Base-by-base conservation (phyloP, 225 moss, liverwort and hornwort species). In the Lunularia cruciata region DNA sequence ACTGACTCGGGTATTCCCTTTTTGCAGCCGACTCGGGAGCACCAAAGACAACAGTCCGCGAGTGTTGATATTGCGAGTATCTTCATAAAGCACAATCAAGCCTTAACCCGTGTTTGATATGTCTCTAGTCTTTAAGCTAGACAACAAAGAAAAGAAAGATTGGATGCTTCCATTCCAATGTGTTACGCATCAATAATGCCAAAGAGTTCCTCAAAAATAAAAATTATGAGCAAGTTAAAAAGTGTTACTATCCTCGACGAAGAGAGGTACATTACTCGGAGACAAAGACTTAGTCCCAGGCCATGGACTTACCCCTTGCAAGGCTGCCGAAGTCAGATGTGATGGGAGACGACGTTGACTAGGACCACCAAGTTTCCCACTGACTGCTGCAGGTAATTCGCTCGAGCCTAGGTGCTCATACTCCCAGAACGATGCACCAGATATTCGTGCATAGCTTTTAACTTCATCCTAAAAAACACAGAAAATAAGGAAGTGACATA, bases 21-120 rank as follows among this genome's bases (percentile, higher is more conserved):
- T 74, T 79, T 70, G 68, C 78, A 65, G 66, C 81, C 84, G 33
- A 77, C 72, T 52, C 49, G 71, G 75, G 79, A 87, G 56, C 84
- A 89, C 91, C 94, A 94, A 56, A 83, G 74, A 74, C 89, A 91
- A 66, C 83, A 68, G 31, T 91, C 81, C 51, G 94, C 86, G 48
- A 89, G 73, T 45, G 84, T 75, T 69, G 83, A 80, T 30, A 94
- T 62, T 47, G 94, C 76, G 39, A 94, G 77, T 63, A 94, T 83
- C 94, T 94, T 71, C 25, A 70, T 56, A 22, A 20, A 56, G 57
- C 28, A 43, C 52, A 43, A 37, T 33, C 73, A 9, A 33, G 65
- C 30, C 30, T 62, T 0, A 35, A 32, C 6, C 3, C 34, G 39
- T 33, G 61, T 62, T 28, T 19, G 39, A 40, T 40, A 13, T 40